phyloP scores from a whole-genome alignment of 2,329 filamentous ascomycete genomes.

The Diaporthe ilicicola region DNA sequence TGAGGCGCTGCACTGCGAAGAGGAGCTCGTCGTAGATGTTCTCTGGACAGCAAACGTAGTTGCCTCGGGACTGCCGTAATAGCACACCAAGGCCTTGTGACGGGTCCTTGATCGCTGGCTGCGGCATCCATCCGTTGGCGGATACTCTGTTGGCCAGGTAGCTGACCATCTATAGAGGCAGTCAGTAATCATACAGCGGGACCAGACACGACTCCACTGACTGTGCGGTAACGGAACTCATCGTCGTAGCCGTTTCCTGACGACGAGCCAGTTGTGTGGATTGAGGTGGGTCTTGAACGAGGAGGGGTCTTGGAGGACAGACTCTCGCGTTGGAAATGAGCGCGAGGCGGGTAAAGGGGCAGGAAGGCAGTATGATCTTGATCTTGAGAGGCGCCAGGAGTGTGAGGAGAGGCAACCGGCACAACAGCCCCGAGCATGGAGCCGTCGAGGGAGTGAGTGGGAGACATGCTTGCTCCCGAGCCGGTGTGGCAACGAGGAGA shows the following conservation, averaged over 20 bases:
- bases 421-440: neutral
- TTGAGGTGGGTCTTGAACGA: constrained; percentile 26
- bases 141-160: constrained; percentile 43
- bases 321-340: constrained; percentile 22
- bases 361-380: constrained; percentile 6
- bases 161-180: constrained; percentile 40
- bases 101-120: constrained; percentile 32
- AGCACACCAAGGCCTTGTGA: constrained; percentile 47
- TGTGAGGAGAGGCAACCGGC: neutral
- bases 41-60: constrained; percentile 52
- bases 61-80: constrained; percentile 48
- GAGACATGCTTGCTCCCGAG: constrained; percentile 15
- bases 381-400: neutral
- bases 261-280: constrained; percentile 27
- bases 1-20: constrained; percentile 53
- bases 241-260: constrained; percentile 38
- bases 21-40: constrained; percentile 48
- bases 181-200: neutral
- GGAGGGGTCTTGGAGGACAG: constrained; percentile 15
- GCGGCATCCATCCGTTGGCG: constrained; percentile 43
- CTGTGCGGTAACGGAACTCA: constrained; percentile 44
- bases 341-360: constrained; percentile 9
- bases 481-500: neutral
- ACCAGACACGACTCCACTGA: constrained; percentile 30
- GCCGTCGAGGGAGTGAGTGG: constrained; percentile 14